Evolutionary conservation across 768 basidiomycete genomes (phyloP), one percentile per base, ranked within the genome.

Genomic region (Tulasnella sp.): DNA sequence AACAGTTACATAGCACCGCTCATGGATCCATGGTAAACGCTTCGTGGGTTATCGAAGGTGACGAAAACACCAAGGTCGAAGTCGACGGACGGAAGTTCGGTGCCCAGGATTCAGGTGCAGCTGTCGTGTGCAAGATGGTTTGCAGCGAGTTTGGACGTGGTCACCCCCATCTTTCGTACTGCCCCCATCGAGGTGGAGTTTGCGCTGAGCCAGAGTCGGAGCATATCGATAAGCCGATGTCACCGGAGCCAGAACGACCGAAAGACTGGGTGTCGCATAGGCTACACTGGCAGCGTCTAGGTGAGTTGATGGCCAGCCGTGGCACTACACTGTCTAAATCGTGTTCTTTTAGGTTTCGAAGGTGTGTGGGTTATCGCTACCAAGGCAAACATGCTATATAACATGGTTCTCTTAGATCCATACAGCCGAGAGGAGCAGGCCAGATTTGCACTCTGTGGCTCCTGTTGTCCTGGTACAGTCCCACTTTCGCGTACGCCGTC

Each of bases 1-100:
- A 82, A 57, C 72, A 74, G 60, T 77, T 79, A 42, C 81, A 83
- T 35, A 79, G 80, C 42, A 83, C 81, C 0, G 71, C 71, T 14
- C 81, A 83, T 57, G 82, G 81, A 4, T 80, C 78, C 1, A 82
- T 82, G 80, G 75, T 77, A 0, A 71, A 68, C 55, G 76, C 77
- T 0, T 70, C 71, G 39, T 83, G 82, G 82, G 69, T 74, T 0
- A 63, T 81, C 3, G 78, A 81, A 51, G 76, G 75, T 0, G 72
- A 74, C 1, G 75, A 78, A 6, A 77, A 73, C 15, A 71, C 70
- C 1, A 65, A 68, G 1, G 56, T 81, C 0, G 82, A 82, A 60
- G 67, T 81, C 2, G 73, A 75, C 56, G 80, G 81, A 2, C 73
- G 73, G 55, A 76, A 72, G 58, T 82, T 52, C 29, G 62, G 52